These are phyloP conservation scores for Parascedosporium putredinis DNA, from an alignment of 2,329 filamentous ascomycete genomes.

Conservation along the genomic window DNA sequence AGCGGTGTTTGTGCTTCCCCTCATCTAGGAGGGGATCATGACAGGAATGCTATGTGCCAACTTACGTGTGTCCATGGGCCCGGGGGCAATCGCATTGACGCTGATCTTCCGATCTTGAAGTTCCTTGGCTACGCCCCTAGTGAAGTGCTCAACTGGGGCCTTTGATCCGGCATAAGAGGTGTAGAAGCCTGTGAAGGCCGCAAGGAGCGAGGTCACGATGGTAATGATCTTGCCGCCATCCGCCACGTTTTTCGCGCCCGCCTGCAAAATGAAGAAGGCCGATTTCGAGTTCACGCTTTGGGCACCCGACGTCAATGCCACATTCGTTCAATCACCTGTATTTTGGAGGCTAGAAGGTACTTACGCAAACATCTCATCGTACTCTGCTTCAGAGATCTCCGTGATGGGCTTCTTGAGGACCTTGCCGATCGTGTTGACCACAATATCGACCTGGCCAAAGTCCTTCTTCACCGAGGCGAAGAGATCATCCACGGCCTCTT, in stretches of 20 bases:
- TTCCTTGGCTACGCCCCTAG: too few species aligned
- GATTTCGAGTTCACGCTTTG: slow-evolving; percentile 35
- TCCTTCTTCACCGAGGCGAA: slow-evolving; percentile 28
- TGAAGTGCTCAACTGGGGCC: too few species aligned
- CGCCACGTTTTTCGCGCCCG: slow-evolving; percentile 27
- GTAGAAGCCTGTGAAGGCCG: slow-evolving; percentile 34
- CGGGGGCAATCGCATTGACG: slow-evolving; percentile 25
- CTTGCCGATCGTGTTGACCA: slow-evolving; percentile 40
- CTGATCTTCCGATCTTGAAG: slow-evolving; percentile 21
- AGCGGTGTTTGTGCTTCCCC: too few species aligned
- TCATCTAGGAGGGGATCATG: background rate
- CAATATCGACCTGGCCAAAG: slow-evolving; percentile 35
- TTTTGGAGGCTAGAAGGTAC: slow-evolving; percentile 11
- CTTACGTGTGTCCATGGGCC: slow-evolving; percentile 30
- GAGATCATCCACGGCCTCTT: slow-evolving; percentile 26
- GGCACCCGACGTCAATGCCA: background rate
- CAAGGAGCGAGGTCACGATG: slow-evolving; percentile 32
- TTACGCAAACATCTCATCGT: slow-evolving; percentile 36
- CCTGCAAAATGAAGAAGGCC: slow-evolving; percentile 34
- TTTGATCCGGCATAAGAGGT: slow-evolving; percentile 34
- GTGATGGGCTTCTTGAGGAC: slow-evolving; percentile 35
- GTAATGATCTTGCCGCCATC: slow-evolving; percentile 37
- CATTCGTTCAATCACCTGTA: background rate
- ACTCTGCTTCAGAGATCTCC: slow-evolving; percentile 32
- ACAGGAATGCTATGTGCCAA: slow-evolving; percentile 3